A percentile compares a stretch with the other conserved stretches of the same genome.
Evolutionary conservation across 2,329 filamentous ascomycete species (phyloP).

Genomic region (Aureobasidium uvarum): DNA sequence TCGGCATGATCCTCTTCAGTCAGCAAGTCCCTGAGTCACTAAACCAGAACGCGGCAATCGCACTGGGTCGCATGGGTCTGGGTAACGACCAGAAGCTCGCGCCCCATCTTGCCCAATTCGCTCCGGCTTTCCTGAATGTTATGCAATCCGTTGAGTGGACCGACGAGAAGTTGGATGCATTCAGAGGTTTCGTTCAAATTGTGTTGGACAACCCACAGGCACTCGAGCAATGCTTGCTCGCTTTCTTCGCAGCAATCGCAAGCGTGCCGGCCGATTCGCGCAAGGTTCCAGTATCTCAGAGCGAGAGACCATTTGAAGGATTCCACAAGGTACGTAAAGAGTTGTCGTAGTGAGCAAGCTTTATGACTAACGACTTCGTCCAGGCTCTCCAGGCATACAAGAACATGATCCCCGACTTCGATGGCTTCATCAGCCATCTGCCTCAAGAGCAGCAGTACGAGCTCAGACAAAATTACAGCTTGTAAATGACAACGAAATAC

Average conservation of each 20-base stretch:
- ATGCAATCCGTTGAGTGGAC: slow-evolving; percentile 85
- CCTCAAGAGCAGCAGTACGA: slow-evolving; percentile 45
- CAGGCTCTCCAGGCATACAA: slow-evolving; percentile 54
- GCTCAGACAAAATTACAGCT: slow-evolving; percentile 46
- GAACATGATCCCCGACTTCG: slow-evolving; percentile 55
- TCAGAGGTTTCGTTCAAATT: slow-evolving; percentile 83
- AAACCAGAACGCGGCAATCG: slow-evolving; percentile 91
- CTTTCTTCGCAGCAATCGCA: slow-evolving; percentile 83
- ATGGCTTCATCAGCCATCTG: slow-evolving; percentile 50
- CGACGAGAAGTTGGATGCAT: slow-evolving; percentile 91
- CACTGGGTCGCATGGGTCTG: slow-evolving; percentile 81
- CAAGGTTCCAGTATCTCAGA: slow-evolving; percentile 57
- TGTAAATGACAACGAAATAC: slow-evolving; percentile 36
- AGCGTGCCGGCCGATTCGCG: slow-evolving; percentile 53
- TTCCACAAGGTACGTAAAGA: slow-evolving; percentile 72
- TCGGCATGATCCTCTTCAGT: slow-evolving; percentile 80
- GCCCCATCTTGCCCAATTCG: slow-evolving; percentile 74
- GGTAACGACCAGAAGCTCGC: slow-evolving; percentile 74
- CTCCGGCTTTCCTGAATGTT: slow-evolving; percentile 73
- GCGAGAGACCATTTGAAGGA: slow-evolving; percentile 61
- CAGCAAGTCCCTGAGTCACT: slow-evolving; percentile 81
- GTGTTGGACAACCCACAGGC: slow-evolving; percentile 85
- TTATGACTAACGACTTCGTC: not conserved
- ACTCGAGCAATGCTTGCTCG: slow-evolving; percentile 79
- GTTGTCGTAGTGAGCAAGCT: not conserved